phyloP scores from a whole-genome alignment of 768 basidiomycete species.

The Tylopilus plumbeoviolaceoides region DNA sequence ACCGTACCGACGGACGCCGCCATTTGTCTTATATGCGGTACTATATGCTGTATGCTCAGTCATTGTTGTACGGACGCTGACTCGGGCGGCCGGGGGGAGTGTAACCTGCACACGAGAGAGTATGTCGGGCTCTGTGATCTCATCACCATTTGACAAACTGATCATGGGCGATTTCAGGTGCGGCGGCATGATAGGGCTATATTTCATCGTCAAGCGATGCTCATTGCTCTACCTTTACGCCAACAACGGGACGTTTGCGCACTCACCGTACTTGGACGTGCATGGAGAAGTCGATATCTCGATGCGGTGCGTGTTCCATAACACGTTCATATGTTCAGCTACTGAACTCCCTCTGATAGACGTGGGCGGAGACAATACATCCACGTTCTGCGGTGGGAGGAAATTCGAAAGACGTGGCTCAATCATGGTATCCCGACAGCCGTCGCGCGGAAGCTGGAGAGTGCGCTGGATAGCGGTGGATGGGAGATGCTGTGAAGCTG shows the following conservation, averaged over 20 bases:
- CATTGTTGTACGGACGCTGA: constrained; percentile 80
- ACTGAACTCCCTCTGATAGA: constrained; percentile 37
- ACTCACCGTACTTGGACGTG: constrained; percentile 88
- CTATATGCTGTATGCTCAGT: constrained; percentile 83
- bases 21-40: constrained; percentile 88
- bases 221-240: constrained; percentile 86
- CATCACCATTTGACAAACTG: background rate
- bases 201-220: constrained; percentile 89
- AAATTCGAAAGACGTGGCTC: constrained; percentile 87
- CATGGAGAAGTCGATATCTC: constrained; percentile 93
- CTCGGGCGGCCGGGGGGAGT: constrained; percentile 69
- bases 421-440: constrained; percentile 85
- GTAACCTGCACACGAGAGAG: constrained; percentile 94
- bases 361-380: constrained; percentile 87
- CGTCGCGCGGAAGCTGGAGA: constrained; percentile 85
- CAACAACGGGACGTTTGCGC: constrained; percentile 82
- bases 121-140: constrained; percentile 28
- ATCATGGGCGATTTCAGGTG: constrained; percentile 51
- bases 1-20: constrained; percentile 83
- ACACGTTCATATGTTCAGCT: background rate
- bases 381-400: constrained; percentile 84
- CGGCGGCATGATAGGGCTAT: constrained; percentile 84
- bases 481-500: constrained; percentile 73
- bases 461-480: constrained; percentile 84
- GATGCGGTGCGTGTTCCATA: constrained; percentile 60